Conservation (phyloP, 2,329 filamentous ascomycete genomes). For the Scedosporium dehoogii region DNA sequence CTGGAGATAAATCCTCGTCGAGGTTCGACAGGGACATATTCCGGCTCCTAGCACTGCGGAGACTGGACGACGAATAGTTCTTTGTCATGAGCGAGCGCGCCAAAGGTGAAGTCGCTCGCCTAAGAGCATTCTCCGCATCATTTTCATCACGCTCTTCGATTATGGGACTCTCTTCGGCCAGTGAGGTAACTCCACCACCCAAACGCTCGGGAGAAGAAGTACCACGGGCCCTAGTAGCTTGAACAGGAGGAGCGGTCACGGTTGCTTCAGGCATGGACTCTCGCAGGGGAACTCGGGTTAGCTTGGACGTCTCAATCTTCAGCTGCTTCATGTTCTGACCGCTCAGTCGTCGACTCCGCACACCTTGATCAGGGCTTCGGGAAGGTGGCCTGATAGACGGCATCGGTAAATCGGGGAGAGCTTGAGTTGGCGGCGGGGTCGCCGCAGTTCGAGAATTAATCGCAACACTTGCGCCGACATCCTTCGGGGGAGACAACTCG, state of each 20-base stretch:
- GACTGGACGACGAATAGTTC: conserved; percentile 60
- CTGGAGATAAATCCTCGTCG: conserved; percentile 60
- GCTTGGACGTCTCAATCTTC: conserved; percentile 66
- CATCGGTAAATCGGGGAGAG: conserved; percentile 33
- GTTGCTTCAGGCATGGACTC: not conserved
- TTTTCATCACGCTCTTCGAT: not conserved
- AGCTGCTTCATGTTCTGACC: conserved; percentile 72
- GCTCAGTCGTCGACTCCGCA: conserved; percentile 69
- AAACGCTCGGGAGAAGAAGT: not conserved
- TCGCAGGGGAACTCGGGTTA: not conserved
- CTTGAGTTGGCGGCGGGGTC: conserved; percentile 38
- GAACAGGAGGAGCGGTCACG: not conserved
- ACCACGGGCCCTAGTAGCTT: not conserved
- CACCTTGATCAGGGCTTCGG: conserved; percentile 34
- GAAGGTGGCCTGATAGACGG: conserved; percentile 10
- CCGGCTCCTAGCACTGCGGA: conserved; percentile 62
- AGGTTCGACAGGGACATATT: conserved; percentile 59
- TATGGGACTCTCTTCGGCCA: not conserved
- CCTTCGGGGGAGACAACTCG: conserved; percentile 9
- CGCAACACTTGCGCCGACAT: not conserved
- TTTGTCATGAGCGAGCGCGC: conserved; percentile 46
- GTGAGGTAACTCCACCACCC: not conserved
- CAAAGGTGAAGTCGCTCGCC: conserved; percentile 43
- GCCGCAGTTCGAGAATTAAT: not conserved
- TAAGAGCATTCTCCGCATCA: conserved; percentile 22